Evolutionary conservation across 768 basidiomycete genomes (phyloP).

Genomic region (Pisolithus marmoratus): DNA sequence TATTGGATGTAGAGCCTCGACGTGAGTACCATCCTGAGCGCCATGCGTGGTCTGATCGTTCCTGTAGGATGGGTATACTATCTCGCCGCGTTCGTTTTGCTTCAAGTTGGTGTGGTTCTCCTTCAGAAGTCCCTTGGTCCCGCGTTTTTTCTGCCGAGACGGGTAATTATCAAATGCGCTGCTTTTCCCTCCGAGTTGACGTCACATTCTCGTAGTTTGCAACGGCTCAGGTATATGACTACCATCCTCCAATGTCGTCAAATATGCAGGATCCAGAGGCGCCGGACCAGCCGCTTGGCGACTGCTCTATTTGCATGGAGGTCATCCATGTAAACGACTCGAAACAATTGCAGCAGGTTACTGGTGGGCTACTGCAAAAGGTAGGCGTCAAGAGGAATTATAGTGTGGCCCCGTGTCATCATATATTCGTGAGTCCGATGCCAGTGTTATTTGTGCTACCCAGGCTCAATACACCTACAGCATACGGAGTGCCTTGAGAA

Average conservation of each 20-base stretch:
- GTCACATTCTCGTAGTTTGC: conserved; percentile 41
- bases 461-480: conserved; percentile 28
- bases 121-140: conserved; percentile 77
- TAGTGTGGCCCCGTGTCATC: conserved; percentile 84
- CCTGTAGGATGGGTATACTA: conserved; percentile 58
- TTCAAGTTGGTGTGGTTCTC: conserved; percentile 57
- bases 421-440: conserved; percentile 64
- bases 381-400: conserved; percentile 54
- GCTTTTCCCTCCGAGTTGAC: neutral
- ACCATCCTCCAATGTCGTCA: conserved; percentile 71
- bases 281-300: conserved; percentile 70
- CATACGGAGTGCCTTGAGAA: conserved; percentile 86
- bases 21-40: conserved; percentile 37
- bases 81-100: conserved; percentile 52
- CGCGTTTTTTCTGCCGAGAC: conserved; percentile 74
- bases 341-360: conserved; percentile 29
- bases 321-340: conserved; percentile 54
- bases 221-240: conserved; percentile 64
- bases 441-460: conserved; percentile 1
- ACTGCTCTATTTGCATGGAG: conserved; percentile 95
- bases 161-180: conserved; percentile 31
- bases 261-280: conserved; percentile 62
- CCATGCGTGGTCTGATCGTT: neutral
- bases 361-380: conserved; percentile 33
- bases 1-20: conserved; percentile 73